Percentiles rank a stretch among this genome's conserved stretches.
These are phyloP conservation scores for Erucastrum elatum DNA, from an alignment of 345 rosid species.

Conservation along the genomic window DNA sequence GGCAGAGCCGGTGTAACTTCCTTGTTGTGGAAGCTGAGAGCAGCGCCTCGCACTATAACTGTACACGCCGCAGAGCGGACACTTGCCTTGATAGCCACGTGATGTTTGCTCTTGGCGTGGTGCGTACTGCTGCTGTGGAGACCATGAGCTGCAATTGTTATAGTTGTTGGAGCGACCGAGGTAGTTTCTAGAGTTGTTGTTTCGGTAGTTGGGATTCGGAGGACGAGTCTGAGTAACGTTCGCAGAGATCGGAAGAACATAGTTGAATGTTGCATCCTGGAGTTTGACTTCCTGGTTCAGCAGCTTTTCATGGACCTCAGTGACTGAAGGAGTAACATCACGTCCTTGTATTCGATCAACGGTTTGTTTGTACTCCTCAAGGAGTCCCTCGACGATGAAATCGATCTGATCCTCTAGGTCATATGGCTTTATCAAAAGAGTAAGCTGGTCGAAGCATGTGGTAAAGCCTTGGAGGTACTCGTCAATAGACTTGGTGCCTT, in stretches of 20 bases:
- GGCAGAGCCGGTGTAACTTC: neutral
- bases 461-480: neutral
- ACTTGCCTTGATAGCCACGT: neutral
- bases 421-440: neutral
- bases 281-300: too few species aligned
- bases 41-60: neutral
- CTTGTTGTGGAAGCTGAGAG: neutral
- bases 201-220: too few species aligned
- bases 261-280: too few species aligned
- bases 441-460: neutral
- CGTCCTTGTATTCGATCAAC: neutral
- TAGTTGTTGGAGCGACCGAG: neutral
- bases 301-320: too few species aligned
- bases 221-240: too few species aligned
- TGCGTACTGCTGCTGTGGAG: neutral
- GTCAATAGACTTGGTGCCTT: neutral
- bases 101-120: neutral
- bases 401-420: neutral
- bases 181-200: neutral
- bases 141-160: neutral
- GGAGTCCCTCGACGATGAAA: too few species aligned
- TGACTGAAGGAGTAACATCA: neutral
- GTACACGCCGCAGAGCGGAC: neutral
- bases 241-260: too few species aligned
- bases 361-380: too few species aligned